Evolutionary conservation across 768 basidiomycete species (phyloP), one percentile per base, ranked within the genome.

Genomic region (Mycena haematopus): DNA sequence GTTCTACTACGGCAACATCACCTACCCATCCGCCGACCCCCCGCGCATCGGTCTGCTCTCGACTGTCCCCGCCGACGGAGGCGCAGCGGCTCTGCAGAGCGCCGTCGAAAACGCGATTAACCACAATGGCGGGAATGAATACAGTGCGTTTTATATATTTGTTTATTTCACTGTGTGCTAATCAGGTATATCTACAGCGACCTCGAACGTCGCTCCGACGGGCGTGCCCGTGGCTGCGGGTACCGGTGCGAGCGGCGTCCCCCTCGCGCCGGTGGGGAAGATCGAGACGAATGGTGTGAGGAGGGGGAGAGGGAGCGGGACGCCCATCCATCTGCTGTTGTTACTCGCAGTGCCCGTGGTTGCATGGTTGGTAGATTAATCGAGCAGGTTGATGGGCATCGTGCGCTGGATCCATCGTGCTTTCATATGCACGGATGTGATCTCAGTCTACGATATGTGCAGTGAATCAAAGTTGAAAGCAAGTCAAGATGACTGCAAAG

Each of bases 11-110:
- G 91, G 91, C 8, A 90, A 92, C 67, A 52, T 65, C 55, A 65
- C 63, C 11, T 60, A 86, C 60, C 91, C 91, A 1, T 89, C 88
- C 0, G 75, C 75, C 60, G 89, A 92, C 69, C 83, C 84, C 2
- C 87, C 91, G 2, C 84, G 84, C 13, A 82, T 92, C 45, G 91
- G 91, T 11, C 79, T 93, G 35, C 75, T 88, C 47, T 91, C 91
- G 17, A 92, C 89, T 0, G 86, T 92, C 1, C 86, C 89, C 1
- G 13, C 66, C 3, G 80, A 89, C 65, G 87, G 86, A 1, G 77
- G 70, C 2, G 36, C 53, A 1, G 35, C 52, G 25, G 65, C 63
- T 19, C 68, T 84, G 11, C 70, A 74, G 33, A 66, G 71, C 1
- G 81, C 77, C 15, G 69, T 83, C 9, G 68, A 69, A 21, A 49